Evolutionary conservation across 331 rosid species (phyloP).

Genomic region (Rhamnella rubrinervis): DNA sequence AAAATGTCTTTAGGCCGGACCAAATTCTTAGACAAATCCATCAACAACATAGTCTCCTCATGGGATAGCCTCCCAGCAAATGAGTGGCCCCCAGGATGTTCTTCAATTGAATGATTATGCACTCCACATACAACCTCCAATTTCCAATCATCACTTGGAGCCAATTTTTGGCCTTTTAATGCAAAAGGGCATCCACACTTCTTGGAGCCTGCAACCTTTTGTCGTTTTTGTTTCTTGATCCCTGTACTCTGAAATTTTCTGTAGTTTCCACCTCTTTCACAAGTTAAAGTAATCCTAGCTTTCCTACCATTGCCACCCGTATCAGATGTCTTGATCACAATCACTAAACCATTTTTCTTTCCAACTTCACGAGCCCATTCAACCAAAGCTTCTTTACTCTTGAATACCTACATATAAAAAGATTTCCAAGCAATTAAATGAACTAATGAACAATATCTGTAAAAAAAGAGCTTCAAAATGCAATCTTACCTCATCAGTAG

Average conservation of each 20-base stretch:
- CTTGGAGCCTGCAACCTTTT: constrained; percentile 22
- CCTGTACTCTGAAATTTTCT: constrained; percentile 12
- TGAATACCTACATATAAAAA: constrained; percentile 24
- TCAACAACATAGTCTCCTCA: constrained; percentile 14
- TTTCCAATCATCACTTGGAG: constrained; percentile 27
- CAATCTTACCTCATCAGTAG: constrained; percentile 23
- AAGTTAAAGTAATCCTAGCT: constrained; percentile 34
- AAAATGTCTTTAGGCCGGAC: constrained; percentile 26
- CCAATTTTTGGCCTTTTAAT: constrained; percentile 28
- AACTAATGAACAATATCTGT: not conserved
- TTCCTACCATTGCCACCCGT: constrained; percentile 25
- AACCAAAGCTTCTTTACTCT: constrained; percentile 28
- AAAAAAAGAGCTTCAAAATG: not conserved
- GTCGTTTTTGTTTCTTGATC: not conserved
- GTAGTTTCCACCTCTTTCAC: constrained; percentile 28
- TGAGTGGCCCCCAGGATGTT: constrained; percentile 2
- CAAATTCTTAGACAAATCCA: constrained; percentile 22
- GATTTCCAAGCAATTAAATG: too few species aligned
- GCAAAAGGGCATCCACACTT: constrained; percentile 38
- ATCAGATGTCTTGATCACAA: constrained; percentile 33
- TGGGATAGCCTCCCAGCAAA: constrained; percentile 17
- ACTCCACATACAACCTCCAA: constrained; percentile 25
- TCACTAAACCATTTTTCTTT: constrained; percentile 30
- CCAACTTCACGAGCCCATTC: constrained; percentile 27
- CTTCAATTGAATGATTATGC: constrained; percentile 14